These are phyloP conservation scores for Phytophthora agathidicida DNA, from an alignment of 352 stramenopile species.

Conservation along the genomic window DNA sequence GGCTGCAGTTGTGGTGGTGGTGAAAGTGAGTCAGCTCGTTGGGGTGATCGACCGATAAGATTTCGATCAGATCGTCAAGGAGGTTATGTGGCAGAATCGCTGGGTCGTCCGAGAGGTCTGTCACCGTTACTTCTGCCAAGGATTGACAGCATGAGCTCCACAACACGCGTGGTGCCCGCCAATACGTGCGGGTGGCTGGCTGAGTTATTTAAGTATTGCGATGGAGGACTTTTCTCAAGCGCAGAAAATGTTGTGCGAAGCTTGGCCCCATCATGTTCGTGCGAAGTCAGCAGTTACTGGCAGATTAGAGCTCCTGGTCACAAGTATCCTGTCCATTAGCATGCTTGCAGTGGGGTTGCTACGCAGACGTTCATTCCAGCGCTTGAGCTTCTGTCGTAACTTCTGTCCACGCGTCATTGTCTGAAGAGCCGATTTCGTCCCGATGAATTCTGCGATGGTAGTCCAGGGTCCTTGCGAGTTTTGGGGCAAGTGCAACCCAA, in stretches of 20 bases:
- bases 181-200: constrained; percentile 5
- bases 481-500: constrained; percentile 44
- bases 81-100: constrained; percentile 30
- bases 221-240: neutral
- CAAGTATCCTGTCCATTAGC: constrained; percentile 23
- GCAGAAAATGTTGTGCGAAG: neutral
- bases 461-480: constrained; percentile 55
- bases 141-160: constrained; percentile 29
- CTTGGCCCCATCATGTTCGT: neutral
- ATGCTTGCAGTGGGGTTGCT: constrained; percentile 26
- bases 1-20: neutral
- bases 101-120: constrained; percentile 17
- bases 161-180: constrained; percentile 8
- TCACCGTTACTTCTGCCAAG: constrained; percentile 16
- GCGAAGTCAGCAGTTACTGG: constrained; percentile 3
- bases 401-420: constrained; percentile 61
- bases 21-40: constrained; percentile 23
- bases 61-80: constrained; percentile 28
- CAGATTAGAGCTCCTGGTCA: constrained; percentile 6
- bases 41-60: constrained; percentile 27
- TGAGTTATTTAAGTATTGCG: neutral
- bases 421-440: constrained; percentile 53
- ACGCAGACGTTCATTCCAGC: constrained; percentile 45
- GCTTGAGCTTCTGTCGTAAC: constrained; percentile 53
- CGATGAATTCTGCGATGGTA: constrained; percentile 49